Conservation (phyloP, 805 yeast species). For the Metschnikowia similis region DNA sequence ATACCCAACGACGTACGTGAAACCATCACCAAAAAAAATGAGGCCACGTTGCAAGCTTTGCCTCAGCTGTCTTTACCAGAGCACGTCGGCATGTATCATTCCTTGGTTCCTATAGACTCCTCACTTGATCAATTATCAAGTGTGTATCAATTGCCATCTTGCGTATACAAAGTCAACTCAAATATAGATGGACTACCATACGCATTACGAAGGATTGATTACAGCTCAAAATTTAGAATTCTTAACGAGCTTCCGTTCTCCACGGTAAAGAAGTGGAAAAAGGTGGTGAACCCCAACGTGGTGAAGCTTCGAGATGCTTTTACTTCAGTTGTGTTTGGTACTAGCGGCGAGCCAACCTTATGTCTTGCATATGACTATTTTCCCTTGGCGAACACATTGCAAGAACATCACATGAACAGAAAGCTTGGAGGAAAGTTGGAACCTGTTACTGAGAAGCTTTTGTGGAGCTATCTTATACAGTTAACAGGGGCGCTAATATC, state of each 20-base stretch:
- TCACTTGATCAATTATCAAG: slow-evolving; percentile 27
- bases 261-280: slow-evolving; percentile 64
- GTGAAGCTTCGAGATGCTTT: slow-evolving; percentile 76
- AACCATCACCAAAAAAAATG: slow-evolving; percentile 65
- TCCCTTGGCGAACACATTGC: slow-evolving; percentile 69
- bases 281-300: slow-evolving; percentile 50
- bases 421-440: slow-evolving; percentile 38
- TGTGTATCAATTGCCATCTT: slow-evolving; percentile 52
- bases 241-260: slow-evolving; percentile 55
- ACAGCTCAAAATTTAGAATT: slow-evolving; percentile 17
- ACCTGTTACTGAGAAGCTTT: slow-evolving; percentile 55
- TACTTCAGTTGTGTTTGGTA: slow-evolving; percentile 82
- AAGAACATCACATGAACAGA: slow-evolving; percentile 60
- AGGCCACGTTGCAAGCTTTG: slow-evolving; percentile 70
- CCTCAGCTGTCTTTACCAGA: slow-evolving; percentile 50
- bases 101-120: slow-evolving; percentile 75
- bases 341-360: slow-evolving; percentile 49
- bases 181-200: slow-evolving; percentile 75
- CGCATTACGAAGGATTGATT: slow-evolving; percentile 68
- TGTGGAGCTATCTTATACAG: slow-evolving; percentile 80
- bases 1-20: slow-evolving; percentile 71
- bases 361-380: slow-evolving; percentile 79
- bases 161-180: slow-evolving; percentile 76
- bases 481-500: slow-evolving; percentile 63
- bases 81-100: slow-evolving; percentile 63